Evolutionary conservation across 805 yeast species (phyloP).

Genomic region (Metschnikowia baotianmanensis): DNA sequence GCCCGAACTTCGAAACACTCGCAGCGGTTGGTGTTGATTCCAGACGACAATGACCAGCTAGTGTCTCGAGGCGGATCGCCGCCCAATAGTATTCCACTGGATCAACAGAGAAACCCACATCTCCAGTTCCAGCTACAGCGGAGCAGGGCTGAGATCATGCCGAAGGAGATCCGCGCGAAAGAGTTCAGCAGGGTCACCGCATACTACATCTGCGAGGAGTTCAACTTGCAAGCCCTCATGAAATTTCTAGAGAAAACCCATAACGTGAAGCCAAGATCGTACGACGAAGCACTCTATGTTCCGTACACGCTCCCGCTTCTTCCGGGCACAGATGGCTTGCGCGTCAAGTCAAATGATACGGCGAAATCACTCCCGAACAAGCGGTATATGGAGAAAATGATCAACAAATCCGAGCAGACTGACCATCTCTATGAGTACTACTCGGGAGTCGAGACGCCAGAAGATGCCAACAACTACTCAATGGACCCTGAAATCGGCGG

Average conservation of each 20-base stretch:
- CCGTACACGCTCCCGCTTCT: constrained; percentile 84
- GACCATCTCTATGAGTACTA: constrained; percentile 92
- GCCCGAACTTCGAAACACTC: constrained; percentile 82
- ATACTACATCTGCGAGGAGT: constrained; percentile 82
- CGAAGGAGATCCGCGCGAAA: constrained; percentile 56
- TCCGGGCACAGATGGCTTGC: constrained; percentile 77
- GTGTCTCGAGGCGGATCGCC: constrained; percentile 13
- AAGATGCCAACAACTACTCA: constrained; percentile 48
- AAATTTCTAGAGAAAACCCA: constrained; percentile 67
- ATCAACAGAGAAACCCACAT: constrained; percentile 15
- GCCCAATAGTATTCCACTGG: constrained; percentile 7
- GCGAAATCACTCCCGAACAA: constrained; percentile 42
- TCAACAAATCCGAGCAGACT: constrained; percentile 77
- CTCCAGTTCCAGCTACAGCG: constrained; percentile 34
- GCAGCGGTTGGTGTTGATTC: constrained; percentile 83
- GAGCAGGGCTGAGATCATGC: constrained; percentile 55
- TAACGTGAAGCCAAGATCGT: constrained; percentile 79
- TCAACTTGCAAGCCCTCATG: constrained; percentile 61
- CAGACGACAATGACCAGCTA: constrained; percentile 44
- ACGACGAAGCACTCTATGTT: constrained; percentile 91
- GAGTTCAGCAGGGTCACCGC: constrained; percentile 87
- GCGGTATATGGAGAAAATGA: constrained; percentile 67
- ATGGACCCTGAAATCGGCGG: constrained; percentile 45
- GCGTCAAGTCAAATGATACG: constrained; percentile 68
- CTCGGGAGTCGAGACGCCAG: constrained; percentile 71